A percentile compares a stretch with the other conserved stretches of the same genome.
These are phyloP conservation scores for Penicillium roqueforti DNA, from an alignment of 495 filamentous ascomycete species.

Conservation along the genomic window DNA sequence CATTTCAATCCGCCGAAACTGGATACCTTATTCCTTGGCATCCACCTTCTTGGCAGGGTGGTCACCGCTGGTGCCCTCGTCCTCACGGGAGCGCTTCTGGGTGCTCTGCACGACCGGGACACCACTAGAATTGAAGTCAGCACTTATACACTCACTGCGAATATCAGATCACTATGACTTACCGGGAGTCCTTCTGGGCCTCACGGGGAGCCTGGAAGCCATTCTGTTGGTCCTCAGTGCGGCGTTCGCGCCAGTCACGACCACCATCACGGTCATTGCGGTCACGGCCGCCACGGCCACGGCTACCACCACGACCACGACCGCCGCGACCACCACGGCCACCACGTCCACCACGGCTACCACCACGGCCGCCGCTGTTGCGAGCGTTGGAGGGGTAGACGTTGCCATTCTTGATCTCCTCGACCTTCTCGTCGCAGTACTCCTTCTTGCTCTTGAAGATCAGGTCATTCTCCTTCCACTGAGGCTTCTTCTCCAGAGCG, in stretches of 20 bases:
- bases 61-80: slow-evolving; percentile 34
- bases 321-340: slow-evolving; percentile 29
- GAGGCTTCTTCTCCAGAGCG: slow-evolving; percentile 71
- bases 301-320: slow-evolving; percentile 29
- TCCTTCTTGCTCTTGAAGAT: slow-evolving; percentile 77
- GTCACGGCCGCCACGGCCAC: slow-evolving; percentile 29
- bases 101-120: slow-evolving; percentile 49
- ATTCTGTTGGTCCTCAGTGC: slow-evolving; percentile 59
- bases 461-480: slow-evolving; percentile 70
- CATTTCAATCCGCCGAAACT: neutral
- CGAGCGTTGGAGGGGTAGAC: slow-evolving; percentile 50
- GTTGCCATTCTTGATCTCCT: slow-evolving; percentile 70
- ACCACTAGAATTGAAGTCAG: slow-evolving; percentile 29
- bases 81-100: slow-evolving; percentile 49
- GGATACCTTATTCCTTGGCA: slow-evolving; percentile 37
- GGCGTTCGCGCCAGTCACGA: slow-evolving; percentile 65
- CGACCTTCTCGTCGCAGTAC: slow-evolving; percentile 75
- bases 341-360: slow-evolving; percentile 32
- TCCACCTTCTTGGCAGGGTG: slow-evolving; percentile 49
- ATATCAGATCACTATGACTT: slow-evolving; percentile 10
- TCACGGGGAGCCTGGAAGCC: slow-evolving; percentile 48
- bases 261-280: slow-evolving; percentile 55
- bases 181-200: slow-evolving; percentile 46
- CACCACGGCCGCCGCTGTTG: slow-evolving; percentile 27
- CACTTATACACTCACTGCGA: neutral